Evolutionary conservation across 2,329 filamentous ascomycete genomes (phyloP).

Genomic region (Microcyclosporella mali): DNA sequence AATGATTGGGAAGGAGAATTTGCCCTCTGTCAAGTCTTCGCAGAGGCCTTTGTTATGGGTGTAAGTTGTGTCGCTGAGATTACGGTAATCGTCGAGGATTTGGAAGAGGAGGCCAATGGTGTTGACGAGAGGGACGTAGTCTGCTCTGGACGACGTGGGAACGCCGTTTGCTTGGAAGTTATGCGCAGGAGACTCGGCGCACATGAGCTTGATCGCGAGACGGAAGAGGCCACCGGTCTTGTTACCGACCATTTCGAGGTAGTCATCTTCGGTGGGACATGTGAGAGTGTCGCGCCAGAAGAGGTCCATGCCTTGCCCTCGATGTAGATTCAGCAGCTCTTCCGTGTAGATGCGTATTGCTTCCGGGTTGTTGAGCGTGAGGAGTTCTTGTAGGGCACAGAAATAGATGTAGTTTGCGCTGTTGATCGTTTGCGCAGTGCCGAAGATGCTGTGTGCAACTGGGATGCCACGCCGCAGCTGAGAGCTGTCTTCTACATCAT

Average conservation of each 20-base stretch:
- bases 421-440: constrained; percentile 83
- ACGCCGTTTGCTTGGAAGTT: constrained; percentile 2
- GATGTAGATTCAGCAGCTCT: constrained; percentile 76
- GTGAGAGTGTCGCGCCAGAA: constrained; percentile 83
- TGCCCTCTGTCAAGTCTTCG: constrained; percentile 93
- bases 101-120: constrained; percentile 81
- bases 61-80: constrained; percentile 61
- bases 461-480: constrained; percentile 70
- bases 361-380: constrained; percentile 61
- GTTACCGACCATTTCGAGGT: constrained; percentile 89
- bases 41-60: constrained; percentile 85
- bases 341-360: constrained; percentile 69
- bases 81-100: constrained; percentile 90
- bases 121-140: constrained; percentile 80
- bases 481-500: constrained; percentile 82
- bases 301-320: constrained; percentile 85
- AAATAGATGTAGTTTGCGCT: constrained; percentile 88
- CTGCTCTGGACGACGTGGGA: constrained; percentile 30
- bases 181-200: constrained; percentile 56
- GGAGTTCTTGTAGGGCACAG: constrained; percentile 66
- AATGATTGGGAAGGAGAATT: constrained; percentile 94
- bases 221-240: constrained; percentile 86
- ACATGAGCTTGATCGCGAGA: constrained; percentile 80
- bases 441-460: constrained; percentile 78
- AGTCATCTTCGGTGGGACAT: constrained; percentile 79